phyloP scores from a whole-genome alignment of 768 basidiomycete genomes.

The Macrocybe gigantea region DNA sequence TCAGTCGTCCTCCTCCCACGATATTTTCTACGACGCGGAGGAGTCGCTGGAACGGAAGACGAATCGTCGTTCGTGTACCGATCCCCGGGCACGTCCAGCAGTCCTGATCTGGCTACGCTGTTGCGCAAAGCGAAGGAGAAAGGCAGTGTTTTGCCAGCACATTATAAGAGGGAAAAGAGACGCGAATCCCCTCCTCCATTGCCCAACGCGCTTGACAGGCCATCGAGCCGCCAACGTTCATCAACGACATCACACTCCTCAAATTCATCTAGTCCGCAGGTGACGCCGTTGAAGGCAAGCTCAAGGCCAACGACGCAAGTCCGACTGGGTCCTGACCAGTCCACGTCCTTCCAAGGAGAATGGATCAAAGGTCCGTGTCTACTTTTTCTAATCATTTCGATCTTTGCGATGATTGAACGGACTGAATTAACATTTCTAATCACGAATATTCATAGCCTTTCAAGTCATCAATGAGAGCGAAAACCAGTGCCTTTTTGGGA shows the following conservation, averaged over 20 bases:
- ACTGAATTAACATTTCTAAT: background rate
- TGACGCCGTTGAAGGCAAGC: conserved; percentile 28
- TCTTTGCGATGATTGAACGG: background rate
- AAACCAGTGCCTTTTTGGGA: conserved; percentile 76
- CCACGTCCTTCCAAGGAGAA: conserved; percentile 38
- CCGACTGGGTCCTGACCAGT: conserved; percentile 45
- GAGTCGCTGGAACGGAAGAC: conserved; percentile 61
- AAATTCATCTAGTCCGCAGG: conserved; percentile 18
- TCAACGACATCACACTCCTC: conserved; percentile 30
- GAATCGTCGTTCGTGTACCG: conserved; percentile 83
- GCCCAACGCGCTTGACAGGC: conserved; percentile 26
- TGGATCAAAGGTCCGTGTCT: conserved; percentile 43
- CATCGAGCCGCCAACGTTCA: conserved; percentile 32
- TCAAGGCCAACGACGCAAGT: conserved; percentile 14
- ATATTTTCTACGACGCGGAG: conserved; percentile 60
- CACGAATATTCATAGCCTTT: conserved; percentile 26
- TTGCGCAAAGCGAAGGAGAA: conserved; percentile 77
- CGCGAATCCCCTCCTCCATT: conserved; percentile 39
- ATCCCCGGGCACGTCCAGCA: conserved; percentile 83
- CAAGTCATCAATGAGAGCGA: conserved; percentile 66
- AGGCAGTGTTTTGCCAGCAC: conserved; percentile 34
- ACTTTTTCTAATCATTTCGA: background rate
- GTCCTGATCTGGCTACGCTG: conserved; percentile 87
- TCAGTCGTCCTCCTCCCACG: conserved; percentile 50
- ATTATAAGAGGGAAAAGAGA: conserved; percentile 25